Evolutionary conservation across 768 basidiomycete genomes (phyloP).

Genomic region (Tulasnella sp.): DNA sequence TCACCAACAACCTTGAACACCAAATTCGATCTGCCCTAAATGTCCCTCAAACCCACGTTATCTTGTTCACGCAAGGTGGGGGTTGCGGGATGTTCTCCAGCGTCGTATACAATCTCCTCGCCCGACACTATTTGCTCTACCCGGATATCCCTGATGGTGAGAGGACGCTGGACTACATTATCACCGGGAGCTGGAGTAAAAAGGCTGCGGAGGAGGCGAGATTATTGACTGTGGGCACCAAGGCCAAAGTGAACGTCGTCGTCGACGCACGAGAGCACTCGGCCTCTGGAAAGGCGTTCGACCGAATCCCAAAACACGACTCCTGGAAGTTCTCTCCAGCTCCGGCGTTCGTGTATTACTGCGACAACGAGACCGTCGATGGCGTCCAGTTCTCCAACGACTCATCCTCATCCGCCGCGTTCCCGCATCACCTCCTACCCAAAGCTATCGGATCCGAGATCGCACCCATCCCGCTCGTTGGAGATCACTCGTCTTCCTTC

Average conservation of each 20-base stretch:
- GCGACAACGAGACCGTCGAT: slow-evolving; percentile 98
- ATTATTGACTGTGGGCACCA: slow-evolving; percentile 46
- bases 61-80: slow-evolving; percentile 93
- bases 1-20: slow-evolving; percentile 49
- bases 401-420: slow-evolving; percentile 44
- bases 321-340: slow-evolving; percentile 67
- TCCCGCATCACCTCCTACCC: slow-evolving; percentile 70
- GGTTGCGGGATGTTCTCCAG: slow-evolving; percentile 88
- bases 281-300: slow-evolving; percentile 57
- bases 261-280: slow-evolving; percentile 57
- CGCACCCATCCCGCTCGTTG: slow-evolving; percentile 63
- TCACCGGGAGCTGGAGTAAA: slow-evolving; percentile 89
- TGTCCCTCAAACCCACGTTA: slow-evolving; percentile 71
- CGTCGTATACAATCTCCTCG: slow-evolving; percentile 82
- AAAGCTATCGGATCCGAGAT: slow-evolving; percentile 33
- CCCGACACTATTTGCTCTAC: slow-evolving; percentile 67
- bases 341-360: slow-evolving; percentile 91
- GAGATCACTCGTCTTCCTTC: slow-evolving; percentile 93
- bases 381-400: slow-evolving; percentile 78
- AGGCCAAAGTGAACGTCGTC: slow-evolving; percentile 52
- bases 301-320: slow-evolving; percentile 64
- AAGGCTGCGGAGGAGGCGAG: slow-evolving; percentile 77
- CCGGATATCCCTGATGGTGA: slow-evolving; percentile 47
- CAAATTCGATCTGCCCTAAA: slow-evolving; percentile 66
- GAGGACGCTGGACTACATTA: slow-evolving; percentile 70